phyloP scores from a whole-genome alignment of 176 grass and related monocot genomes.

The Hyparrhenia diplandra region DNA sequence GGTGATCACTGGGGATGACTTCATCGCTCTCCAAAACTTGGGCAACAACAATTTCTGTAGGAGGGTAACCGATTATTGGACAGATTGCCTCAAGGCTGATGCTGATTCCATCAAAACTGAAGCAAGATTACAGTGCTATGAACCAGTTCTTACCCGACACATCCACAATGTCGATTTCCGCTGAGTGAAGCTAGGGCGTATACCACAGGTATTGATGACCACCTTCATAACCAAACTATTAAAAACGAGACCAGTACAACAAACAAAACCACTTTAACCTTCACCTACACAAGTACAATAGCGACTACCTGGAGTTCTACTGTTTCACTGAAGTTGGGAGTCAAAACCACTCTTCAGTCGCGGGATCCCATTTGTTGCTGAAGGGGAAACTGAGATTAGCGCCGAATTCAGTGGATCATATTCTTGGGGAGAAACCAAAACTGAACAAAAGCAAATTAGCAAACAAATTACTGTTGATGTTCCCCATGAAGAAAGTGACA shows the following conservation, averaged over 20 bases:
- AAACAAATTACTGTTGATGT: neutral
- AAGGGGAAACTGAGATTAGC: neutral
- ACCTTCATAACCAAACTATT: neutral
- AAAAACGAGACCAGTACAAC: neutral
- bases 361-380: neutral
- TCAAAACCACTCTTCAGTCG: neutral
- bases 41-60: constrained; percentile 7
- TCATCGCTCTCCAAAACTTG: neutral
- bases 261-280: neutral
- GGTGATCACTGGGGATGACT: neutral
- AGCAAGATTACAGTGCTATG: neutral
- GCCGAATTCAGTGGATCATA: neutral
- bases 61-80: neutral
- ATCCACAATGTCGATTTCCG: constrained; percentile 6
- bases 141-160: neutral
- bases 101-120: neutral
- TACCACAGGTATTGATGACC: neutral
- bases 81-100: neutral
- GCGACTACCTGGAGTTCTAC: neutral
- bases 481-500: constrained; percentile 4
- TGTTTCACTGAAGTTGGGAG: neutral
- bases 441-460: neutral
- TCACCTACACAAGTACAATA: neutral
- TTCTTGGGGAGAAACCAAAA: neutral
- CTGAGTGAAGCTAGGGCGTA: neutral